These are phyloP conservation scores for Vaccinium vitisidaea DNA, from an alignment of 148 eudicot species.

Conservation along the genomic window DNA sequence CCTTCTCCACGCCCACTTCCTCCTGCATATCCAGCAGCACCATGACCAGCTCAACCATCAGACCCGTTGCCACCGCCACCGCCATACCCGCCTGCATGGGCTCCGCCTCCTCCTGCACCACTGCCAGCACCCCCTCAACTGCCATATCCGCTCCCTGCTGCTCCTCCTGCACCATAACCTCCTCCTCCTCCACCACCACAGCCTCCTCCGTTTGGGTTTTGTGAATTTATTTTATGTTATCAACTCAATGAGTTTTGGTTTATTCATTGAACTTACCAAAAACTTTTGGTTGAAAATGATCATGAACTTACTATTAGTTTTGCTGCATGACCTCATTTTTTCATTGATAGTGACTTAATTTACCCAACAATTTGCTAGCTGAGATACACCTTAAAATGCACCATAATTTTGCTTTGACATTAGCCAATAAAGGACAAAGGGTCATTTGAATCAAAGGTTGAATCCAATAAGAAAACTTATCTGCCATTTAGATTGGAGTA, in stretches of 20 bases:
- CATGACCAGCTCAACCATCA: conserved; percentile 5
- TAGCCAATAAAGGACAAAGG: neutral
- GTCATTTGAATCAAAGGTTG: neutral
- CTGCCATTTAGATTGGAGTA: neutral
- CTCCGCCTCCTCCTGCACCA: conserved; percentile 29
- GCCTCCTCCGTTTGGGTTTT: conserved; percentile 24
- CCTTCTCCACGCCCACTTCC: conserved; percentile 17
- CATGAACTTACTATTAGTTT: too few species aligned
- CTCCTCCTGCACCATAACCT: conserved; percentile 25
- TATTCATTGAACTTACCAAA: neutral
- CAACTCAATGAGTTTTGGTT: neutral
- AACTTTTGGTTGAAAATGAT: neutral
- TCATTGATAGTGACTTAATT: neutral
- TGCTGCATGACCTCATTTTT: too few species aligned
- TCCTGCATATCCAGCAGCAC: conserved; percentile 6
- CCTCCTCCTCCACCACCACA: conserved; percentile 13
- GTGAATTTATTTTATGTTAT: neutral
- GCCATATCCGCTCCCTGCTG: conserved; percentile 32
- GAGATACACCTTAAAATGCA: too few species aligned
- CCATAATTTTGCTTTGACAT: neutral
- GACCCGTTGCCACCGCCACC: conserved; percentile 18
- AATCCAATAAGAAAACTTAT: neutral
- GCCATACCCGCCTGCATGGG: conserved; percentile 17
- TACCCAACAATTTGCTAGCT: neutral
- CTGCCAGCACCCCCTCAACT: conserved; percentile 21